Evolutionary conservation across 2,329 filamentous ascomycete genomes (phyloP), one percentile per base, ranked within the genome.

Genomic region (Fusarium sp.): DNA sequence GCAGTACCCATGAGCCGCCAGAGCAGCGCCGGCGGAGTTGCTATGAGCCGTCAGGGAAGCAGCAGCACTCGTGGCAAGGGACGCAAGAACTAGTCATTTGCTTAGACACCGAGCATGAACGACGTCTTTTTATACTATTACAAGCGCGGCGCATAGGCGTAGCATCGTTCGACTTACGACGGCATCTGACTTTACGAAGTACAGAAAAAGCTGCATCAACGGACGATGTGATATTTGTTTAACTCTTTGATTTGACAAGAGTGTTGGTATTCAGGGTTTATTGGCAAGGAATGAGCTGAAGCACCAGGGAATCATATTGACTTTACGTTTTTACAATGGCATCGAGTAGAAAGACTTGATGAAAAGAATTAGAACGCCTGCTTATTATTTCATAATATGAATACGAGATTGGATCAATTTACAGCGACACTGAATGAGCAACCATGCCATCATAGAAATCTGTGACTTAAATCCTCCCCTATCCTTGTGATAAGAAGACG

Each of bases 21-120:
- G 75, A 87, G 84, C 77, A 87, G 85, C 56, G 79, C 84, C 6
- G 85, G 85, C 25, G 87, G 86, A 43, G 83, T 84, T 31, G 80
- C 85, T 14, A 88, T 88, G 86, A 88, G 85, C 68, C 81, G 87
- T 23, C 84, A 86, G 73, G 84, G 84, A 30, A 85, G 83, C 51
- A 79, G 83, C 45, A 87, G 84, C 66, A 83, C 82, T 23, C 81
- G 85, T 53, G 85, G 85, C 50, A 83, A 82, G 74, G 76, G 79
- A 52, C 78, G 81, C 53, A 80, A 81, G 72, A 77, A 74, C 53
- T 79, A 74, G 61, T 42, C 25, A 42, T 25, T 43, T 58, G 21
- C 54, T 43, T 58, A 19, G 41, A 53, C 43, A 28, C n/a, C 18
- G 34, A 52, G 53, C 28, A 51, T 53, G 45, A 54, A 51, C 57